Percentiles rank a stretch among this genome's conserved stretches.
Evolutionary conservation across 768 basidiomycete genomes (phyloP).

Genomic region (Kwoniella bestiolae): DNA sequence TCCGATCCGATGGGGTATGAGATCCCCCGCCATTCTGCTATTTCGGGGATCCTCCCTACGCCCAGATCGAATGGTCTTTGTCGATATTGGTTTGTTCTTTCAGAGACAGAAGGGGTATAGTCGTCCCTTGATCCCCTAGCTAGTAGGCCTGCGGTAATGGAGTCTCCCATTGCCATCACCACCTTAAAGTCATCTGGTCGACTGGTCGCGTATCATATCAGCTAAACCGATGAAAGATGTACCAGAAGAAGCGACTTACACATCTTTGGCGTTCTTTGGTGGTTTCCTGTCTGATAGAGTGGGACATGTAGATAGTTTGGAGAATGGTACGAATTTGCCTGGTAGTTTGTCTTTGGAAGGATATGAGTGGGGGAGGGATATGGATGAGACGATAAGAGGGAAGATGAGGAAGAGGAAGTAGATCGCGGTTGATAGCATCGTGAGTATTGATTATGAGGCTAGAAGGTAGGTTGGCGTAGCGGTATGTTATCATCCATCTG

Average conservation of each 20-base stretch:
- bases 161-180: constrained; percentile 56
- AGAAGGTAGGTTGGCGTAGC: background rate
- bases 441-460: too few relatives aligned
- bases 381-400: background rate
- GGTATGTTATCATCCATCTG: too few relatives aligned
- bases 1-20: constrained; percentile 43
- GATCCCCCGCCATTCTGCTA: constrained; percentile 41
- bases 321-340: constrained; percentile 32
- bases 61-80: background rate
- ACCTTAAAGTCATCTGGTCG: constrained; percentile 57
- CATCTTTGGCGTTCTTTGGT: constrained; percentile 33
- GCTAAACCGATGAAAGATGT: background rate
- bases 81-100: too few relatives aligned
- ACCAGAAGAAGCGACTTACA: constrained; percentile 30
- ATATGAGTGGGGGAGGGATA: background rate
- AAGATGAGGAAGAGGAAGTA: background rate
- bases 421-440: too few relatives aligned
- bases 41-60: constrained; percentile 3
- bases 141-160: constrained; percentile 55
- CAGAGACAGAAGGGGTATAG: background rate
- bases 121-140: constrained; percentile 35
- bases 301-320: constrained; percentile 33
- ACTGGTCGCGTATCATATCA: constrained; percentile 15
- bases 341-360: background rate
- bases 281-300: background rate